Conservation (phyloP, 2,329 filamentous ascomycete species). For the Furcasterigmium sp. region DNA sequence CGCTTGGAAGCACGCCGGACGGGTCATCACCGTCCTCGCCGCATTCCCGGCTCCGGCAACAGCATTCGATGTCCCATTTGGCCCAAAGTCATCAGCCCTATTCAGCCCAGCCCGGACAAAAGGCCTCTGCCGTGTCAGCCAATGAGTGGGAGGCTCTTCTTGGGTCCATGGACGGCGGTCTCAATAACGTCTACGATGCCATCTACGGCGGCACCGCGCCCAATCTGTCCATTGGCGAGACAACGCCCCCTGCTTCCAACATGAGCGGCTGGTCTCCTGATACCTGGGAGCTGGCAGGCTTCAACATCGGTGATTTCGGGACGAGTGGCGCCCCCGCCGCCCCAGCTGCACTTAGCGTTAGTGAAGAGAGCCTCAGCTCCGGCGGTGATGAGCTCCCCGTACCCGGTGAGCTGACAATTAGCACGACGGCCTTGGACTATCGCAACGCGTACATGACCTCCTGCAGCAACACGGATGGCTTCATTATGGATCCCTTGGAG, state of each 20-base stretch:
- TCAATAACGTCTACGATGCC: conserved; percentile 78
- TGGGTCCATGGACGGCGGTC: conserved; percentile 72
- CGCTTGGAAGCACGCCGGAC: conserved; percentile 40
- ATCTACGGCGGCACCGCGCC: conserved; percentile 59
- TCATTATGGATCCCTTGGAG: conserved; percentile 37
- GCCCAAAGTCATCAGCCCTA: conserved; percentile 27
- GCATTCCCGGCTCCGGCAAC: conserved; percentile 34
- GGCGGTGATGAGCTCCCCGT: conserved; percentile 45
- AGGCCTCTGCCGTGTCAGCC: conserved; percentile 45
- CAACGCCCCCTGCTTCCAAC: conserved; percentile 33
- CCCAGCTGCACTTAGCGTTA: conserved; percentile 50
- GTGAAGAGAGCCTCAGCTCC: conserved; percentile 53
- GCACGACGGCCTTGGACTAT: conserved; percentile 29
- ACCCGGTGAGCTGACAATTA: conserved; percentile 24
- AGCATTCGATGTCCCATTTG: conserved; percentile 9
- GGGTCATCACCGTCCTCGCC: conserved; percentile 46
- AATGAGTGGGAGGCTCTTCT: conserved; percentile 81
- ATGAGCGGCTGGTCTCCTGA: conserved; percentile 50
- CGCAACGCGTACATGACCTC: conserved; percentile 19
- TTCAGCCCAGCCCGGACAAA: conserved; percentile 15
- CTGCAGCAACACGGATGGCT: conserved; percentile 15
- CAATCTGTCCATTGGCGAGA: conserved; percentile 40
- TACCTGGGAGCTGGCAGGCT: conserved; percentile 48
- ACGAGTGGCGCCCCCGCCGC: conserved; percentile 32
- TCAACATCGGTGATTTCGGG: conserved; percentile 44